Evolutionary conservation across 805 yeast species (phyloP).

Genomic region (Wilhelminamyces savonicus): DNA sequence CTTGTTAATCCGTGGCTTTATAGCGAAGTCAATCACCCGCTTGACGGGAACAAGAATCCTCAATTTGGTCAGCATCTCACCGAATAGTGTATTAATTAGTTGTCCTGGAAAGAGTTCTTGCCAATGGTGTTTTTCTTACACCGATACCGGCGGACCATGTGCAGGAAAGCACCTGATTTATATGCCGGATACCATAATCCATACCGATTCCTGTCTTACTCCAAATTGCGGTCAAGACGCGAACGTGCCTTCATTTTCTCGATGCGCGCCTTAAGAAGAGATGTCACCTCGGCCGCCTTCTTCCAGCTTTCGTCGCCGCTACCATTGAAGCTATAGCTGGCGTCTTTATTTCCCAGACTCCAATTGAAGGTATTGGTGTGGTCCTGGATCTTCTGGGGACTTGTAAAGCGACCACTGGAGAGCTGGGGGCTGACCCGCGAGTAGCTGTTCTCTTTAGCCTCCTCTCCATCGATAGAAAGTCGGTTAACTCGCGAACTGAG

Average conservation of each 20-base stretch:
- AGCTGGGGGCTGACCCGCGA: background rate
- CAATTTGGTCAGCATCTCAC: constrained; percentile 38
- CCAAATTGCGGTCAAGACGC: too few relatives aligned
- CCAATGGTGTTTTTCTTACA: background rate
- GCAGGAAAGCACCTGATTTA: too few relatives aligned
- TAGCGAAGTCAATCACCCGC: constrained; percentile 89
- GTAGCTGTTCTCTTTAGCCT: background rate
- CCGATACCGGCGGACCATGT: constrained; percentile 1
- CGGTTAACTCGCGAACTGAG: constrained; percentile 36
- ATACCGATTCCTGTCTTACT: too few relatives aligned
- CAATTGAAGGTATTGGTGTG: constrained; percentile 8
- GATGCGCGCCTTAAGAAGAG: constrained; percentile 77
- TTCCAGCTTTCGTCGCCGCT: constrained; percentile 84
- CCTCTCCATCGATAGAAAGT: constrained; percentile 26
- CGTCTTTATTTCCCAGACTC: constrained; percentile 11
- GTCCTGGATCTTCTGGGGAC: constrained; percentile 14
- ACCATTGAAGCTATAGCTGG: constrained; percentile 13
- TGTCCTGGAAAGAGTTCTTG: background rate
- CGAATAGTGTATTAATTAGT: background rate
- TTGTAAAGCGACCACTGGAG: constrained; percentile 5
- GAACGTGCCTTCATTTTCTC: constrained; percentile 79
- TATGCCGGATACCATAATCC: too few relatives aligned
- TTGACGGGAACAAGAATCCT: constrained; percentile 89
- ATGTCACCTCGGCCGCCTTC: constrained; percentile 85
- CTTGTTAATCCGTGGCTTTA: constrained; percentile 88